These are phyloP conservation scores for Rhododendron vialii DNA, from an alignment of 148 eudicot genomes.

Conservation along the genomic window DNA sequence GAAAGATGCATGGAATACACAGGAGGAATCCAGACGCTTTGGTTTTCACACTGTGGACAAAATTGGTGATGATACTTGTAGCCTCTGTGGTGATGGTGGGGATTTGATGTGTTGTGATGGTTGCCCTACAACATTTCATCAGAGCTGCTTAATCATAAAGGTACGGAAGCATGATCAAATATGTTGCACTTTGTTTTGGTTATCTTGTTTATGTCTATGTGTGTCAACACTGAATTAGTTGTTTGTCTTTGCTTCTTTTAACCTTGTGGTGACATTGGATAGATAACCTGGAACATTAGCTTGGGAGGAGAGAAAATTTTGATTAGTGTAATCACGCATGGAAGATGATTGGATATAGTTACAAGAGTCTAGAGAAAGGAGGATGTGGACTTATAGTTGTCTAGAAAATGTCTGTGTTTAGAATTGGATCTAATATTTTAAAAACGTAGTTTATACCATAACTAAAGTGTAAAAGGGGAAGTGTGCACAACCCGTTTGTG, in stretches of 20 bases:
- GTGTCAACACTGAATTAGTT: neutral
- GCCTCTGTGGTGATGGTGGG: constrained; percentile 96
- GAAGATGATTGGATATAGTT: neutral
- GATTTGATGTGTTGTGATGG: constrained; percentile 97
- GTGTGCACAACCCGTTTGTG: too few species aligned
- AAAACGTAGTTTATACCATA: neutral
- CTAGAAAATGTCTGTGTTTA: neutral
- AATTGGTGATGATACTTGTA: constrained; percentile 91
- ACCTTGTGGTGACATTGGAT: neutral
- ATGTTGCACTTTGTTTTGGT: neutral
- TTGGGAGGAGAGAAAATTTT: neutral
- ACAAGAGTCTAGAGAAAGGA: neutral
- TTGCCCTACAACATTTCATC: constrained; percentile 96
- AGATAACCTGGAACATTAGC: neutral
- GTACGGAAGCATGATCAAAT: constrained; percentile 23
- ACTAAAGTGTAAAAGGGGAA: neutral
- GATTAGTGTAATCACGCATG: neutral
- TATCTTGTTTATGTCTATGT: neutral
- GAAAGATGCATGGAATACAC: constrained; percentile 87
- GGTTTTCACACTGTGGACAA: constrained; percentile 59
- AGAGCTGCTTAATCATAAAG: constrained; percentile 77
- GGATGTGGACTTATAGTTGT: neutral
- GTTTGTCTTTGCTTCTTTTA: neutral
- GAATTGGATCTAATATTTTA: neutral
- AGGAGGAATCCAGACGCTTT: constrained; percentile 47